Base-by-base conservation (phyloP, 805 yeast genomes). In the Starmerella ratchasimensis region DNA sequence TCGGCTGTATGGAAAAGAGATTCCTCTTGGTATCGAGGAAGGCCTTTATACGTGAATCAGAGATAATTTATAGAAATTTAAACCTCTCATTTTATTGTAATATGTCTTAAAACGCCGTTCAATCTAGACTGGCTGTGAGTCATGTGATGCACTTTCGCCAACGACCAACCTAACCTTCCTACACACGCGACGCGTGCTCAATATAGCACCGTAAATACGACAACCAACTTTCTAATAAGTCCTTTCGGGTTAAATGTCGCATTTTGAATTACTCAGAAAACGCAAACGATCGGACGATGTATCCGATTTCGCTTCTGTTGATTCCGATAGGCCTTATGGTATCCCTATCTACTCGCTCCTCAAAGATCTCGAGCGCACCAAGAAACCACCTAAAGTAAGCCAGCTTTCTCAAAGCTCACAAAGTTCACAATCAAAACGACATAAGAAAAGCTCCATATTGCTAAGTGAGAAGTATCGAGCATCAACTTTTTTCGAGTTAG, bases 1-100 rank as follows among this genome's bases (percentile, higher is more conserved):
- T 6, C 83, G 93, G 2, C 78, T 80, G 0, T 86, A 86, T 51
- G 97, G 97, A 1, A 72, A 67, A 47, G 73, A 75, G 3, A 59
- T 74, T 3, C 82, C 88, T 0, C 44, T 63, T 20, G 77, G 90
- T 0, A 55, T 78, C 45, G 93, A 83, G 51, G 76, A 74, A 31
- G 94, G 95, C 2, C 57, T 86, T 23, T 86, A 68, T 49, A 74
- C 79, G 24, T 76, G 47, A 47, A 25, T n/a, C 3, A 3, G 7
- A 17, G n/a, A 7, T 21, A 18, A 29, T 28, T 4, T 10, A 16
- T 7, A 21, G 13, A n/a, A 16, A 19, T 29, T 33, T 33, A n/a
- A 4, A 16, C 5, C 17, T 14, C 13, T 15, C 20, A 6, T 28
- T 6, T 28, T 5, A 9, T 14, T 26, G 5, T 6, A 13, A 26